Conservation (phyloP, 2,329 filamentous ascomycete genomes). For the Didymella sp. region DNA sequence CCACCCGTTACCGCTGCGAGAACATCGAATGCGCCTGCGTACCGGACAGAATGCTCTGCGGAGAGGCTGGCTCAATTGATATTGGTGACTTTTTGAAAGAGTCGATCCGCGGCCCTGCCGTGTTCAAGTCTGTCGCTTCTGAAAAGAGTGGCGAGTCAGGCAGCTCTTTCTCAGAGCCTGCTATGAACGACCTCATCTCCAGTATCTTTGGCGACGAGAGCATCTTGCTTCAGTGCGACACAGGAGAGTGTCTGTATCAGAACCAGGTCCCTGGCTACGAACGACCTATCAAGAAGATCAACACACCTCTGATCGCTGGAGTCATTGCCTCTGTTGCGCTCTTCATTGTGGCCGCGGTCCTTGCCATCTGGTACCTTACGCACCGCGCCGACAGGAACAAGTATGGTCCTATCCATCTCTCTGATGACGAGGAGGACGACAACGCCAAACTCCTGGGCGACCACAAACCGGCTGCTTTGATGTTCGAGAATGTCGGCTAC, state of each 20-base stretch:
- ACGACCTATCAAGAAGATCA: conserved; percentile 89
- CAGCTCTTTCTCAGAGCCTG: conserved; percentile 87
- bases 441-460: conserved; percentile 84
- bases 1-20: conserved; percentile 83
- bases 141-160: conserved; percentile 67
- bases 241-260: conserved; percentile 91
- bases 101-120: conserved; percentile 84
- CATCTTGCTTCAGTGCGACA: conserved; percentile 80
- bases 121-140: conserved; percentile 73
- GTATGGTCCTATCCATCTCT: conserved; percentile 76
- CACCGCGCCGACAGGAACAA: conserved; percentile 68
- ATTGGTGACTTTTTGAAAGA: conserved; percentile 86
- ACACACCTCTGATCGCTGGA: conserved; percentile 92
- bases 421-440: conserved; percentile 86
- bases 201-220: conserved; percentile 89
- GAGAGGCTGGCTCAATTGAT: conserved; percentile 88
- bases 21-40: conserved; percentile 88
- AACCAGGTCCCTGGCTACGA: conserved; percentile 93
- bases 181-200: conserved; percentile 89
- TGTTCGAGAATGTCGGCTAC: conserved; percentile 89
- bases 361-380: conserved; percentile 86
- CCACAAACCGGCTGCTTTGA: conserved; percentile 87
- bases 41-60: conserved; percentile 90
- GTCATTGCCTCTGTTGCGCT: conserved; percentile 87
- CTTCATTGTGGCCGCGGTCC: conserved; percentile 85